phyloP scores from a whole-genome alignment of 73 alveolate genomes.

The Paramecium pentaurelia region DNA sequence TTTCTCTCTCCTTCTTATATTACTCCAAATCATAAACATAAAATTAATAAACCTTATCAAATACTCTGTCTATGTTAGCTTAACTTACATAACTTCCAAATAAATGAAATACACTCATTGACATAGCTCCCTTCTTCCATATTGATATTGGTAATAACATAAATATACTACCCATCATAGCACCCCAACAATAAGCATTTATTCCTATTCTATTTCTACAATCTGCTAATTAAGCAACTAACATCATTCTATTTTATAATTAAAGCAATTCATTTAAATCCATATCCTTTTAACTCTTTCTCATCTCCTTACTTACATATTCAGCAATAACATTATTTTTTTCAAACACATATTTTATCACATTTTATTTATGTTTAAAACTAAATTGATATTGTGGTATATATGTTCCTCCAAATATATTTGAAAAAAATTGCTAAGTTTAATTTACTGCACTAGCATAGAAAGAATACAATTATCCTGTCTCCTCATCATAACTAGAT shows the following conservation, averaged over 20 bases:
- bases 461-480: background rate
- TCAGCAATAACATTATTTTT: conserved; percentile 7
- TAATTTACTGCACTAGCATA: background rate
- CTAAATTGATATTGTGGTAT: background rate
- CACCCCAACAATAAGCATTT: conserved; percentile 24
- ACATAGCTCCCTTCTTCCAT: background rate
- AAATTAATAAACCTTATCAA: conserved; percentile 35
- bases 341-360: background rate
- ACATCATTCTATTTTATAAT: background rate
- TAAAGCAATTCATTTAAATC: background rate
- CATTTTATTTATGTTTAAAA: background rate
- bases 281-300: background rate
- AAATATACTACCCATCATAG: background rate
- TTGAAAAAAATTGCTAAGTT: background rate
- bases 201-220: conserved; percentile 29
- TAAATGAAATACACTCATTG: background rate
- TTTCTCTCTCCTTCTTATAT: background rate
- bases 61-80: background rate
- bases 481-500: background rate
- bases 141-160: background rate
- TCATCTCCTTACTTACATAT: background rate
- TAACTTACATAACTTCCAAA: background rate
- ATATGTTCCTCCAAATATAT: background rate
- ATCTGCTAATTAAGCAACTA: background rate
- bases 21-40: background rate